Conservation (phyloP, 2,329 filamentous ascomycete species). For the Pseudofabraea citricarpa region DNA sequence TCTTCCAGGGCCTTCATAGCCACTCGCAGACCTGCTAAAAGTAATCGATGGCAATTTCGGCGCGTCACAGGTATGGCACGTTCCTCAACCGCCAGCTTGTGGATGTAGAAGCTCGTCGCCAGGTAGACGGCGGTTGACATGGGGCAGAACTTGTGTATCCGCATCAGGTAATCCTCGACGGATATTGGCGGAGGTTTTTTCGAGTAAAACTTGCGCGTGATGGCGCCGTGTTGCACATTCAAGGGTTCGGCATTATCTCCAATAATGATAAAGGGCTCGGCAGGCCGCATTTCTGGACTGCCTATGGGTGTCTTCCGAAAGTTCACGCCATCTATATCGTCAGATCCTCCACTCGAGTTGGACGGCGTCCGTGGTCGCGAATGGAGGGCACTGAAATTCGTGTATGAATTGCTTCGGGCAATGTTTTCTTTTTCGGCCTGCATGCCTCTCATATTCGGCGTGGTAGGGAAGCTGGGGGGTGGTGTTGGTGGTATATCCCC, state of each 20-base stretch:
- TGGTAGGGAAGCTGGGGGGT: conserved; percentile 56
- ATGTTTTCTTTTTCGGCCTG: conserved; percentile 58
- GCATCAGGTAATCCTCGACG: conserved; percentile 77
- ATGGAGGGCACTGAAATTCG: conserved; percentile 21
- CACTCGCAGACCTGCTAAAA: conserved; percentile 78
- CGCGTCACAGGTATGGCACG: conserved; percentile 74
- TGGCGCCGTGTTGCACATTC: conserved; percentile 74
- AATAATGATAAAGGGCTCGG: conserved; percentile 52
- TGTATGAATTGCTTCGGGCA: conserved; percentile 52
- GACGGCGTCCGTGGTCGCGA: conserved; percentile 23
- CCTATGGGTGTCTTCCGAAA: conserved; percentile 33
- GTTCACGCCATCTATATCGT: conserved; percentile 50
- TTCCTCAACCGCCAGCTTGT: conserved; percentile 73
- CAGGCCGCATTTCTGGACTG: conserved; percentile 18
- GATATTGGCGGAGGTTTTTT: conserved; percentile 80
- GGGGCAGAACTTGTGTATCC: conserved; percentile 86
- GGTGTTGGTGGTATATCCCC: conserved; percentile 81
- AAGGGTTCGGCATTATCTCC: conserved; percentile 69
- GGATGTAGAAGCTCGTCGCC: conserved; percentile 82
- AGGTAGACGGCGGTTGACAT: conserved; percentile 94
- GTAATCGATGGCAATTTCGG: conserved; percentile 79
- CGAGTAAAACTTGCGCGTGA: conserved; percentile 90
- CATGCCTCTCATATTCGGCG: conserved; percentile 62
- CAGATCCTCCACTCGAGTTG: conserved; percentile 18
- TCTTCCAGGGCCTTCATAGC: conserved; percentile 97